Evolutionary conservation across 1,284 basidiomycete species (phyloP), one percentile per base, ranked within the genome.

Genomic region (Apiotrichum gracile): DNA sequence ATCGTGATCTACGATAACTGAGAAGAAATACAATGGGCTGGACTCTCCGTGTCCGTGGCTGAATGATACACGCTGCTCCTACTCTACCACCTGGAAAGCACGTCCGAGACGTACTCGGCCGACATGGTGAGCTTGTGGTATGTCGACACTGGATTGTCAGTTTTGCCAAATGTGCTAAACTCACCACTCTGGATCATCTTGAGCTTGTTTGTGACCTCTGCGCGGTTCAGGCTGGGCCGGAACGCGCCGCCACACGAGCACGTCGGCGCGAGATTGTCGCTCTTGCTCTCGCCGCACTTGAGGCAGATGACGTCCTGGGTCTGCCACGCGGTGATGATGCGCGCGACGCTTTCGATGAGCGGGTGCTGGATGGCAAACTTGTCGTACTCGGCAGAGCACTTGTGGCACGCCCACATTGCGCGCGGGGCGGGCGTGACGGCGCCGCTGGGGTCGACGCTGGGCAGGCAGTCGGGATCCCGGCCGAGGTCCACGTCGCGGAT

Each of bases 401-500:
- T 68, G 66, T 72, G 58, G 61, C 67, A 82, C 13, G 70, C 68
- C 75, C 74, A 76, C 38, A 62, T 69, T 39, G 66, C 60, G 22
- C 66, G 64, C 19, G 77, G 72, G 29, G 79, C 68, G 69, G 61
- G 79, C 12, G 67, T 42, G 38, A 67, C 48, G 38, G 67, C 66
- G 2, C 67, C 64, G 7, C 62, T 63, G 21, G 67, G 62, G 40
- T 73, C 69, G 17, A 68, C 63, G 14, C 60, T 51, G 0, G 88
- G 86, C 47, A 91, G 78, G 39, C 96, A 81, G 58, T 92, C 89
- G 7, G 85, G 80, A 72, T 97, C 93, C n/a, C 93, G 83, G 69
- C 92, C 96, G 61, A 97, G 86, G 71, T 98, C 94, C 61, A 98
- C 88, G 71, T 93, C 91, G 19, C 89, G 84, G 55, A 94, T 82